Percentiles rank a stretch among this genome's conserved stretches.
These are phyloP conservation scores for Nothopassalora personata DNA, from an alignment of 2,329 filamentous ascomycete species.

Conservation along the genomic window DNA sequence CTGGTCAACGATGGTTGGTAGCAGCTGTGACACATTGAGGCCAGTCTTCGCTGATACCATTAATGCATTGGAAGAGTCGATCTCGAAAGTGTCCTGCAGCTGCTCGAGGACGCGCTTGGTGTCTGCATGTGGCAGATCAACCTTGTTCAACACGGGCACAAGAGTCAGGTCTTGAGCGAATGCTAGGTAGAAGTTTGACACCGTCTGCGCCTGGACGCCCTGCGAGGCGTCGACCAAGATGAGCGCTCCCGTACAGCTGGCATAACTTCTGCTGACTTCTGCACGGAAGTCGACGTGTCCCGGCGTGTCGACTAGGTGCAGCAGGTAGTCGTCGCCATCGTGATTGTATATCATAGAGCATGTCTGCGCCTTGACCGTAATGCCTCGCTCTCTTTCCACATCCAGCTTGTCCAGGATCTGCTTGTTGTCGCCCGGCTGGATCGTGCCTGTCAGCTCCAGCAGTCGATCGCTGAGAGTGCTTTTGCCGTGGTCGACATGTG, in stretches of 20 bases:
- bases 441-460: slow-evolving; percentile 90
- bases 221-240: slow-evolving; percentile 94
- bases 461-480: slow-evolving; percentile 90
- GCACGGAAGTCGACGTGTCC: slow-evolving; percentile 97
- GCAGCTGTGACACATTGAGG: slow-evolving; percentile 72
- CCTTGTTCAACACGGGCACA: slow-evolving; percentile 93
- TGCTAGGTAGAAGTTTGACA: slow-evolving; percentile 96
- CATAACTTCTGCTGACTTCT: slow-evolving; percentile 92
- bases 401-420: slow-evolving; percentile 96
- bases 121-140: slow-evolving; percentile 87
- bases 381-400: slow-evolving; percentile 90
- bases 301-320: slow-evolving; percentile 94
- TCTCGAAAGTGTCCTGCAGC: slow-evolving; percentile 78
- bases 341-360: slow-evolving; percentile 96
- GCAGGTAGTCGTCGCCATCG: slow-evolving; percentile 77
- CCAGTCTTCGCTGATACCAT: slow-evolving; percentile 92
- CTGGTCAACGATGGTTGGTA: slow-evolving; percentile 78
- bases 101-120: slow-evolving; percentile 80
- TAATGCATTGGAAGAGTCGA: slow-evolving; percentile 69
- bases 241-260: slow-evolving; percentile 87
- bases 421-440: slow-evolving; percentile 78
- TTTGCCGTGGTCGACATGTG: slow-evolving; percentile 98
- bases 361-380: slow-evolving; percentile 98
- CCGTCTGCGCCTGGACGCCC: slow-evolving; percentile 94
- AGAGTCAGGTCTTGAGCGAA: slow-evolving; percentile 85